These are phyloP conservation scores for Solanum clarkiae DNA, from an alignment of 257 asterid genomes.

Conservation along the genomic window DNA sequence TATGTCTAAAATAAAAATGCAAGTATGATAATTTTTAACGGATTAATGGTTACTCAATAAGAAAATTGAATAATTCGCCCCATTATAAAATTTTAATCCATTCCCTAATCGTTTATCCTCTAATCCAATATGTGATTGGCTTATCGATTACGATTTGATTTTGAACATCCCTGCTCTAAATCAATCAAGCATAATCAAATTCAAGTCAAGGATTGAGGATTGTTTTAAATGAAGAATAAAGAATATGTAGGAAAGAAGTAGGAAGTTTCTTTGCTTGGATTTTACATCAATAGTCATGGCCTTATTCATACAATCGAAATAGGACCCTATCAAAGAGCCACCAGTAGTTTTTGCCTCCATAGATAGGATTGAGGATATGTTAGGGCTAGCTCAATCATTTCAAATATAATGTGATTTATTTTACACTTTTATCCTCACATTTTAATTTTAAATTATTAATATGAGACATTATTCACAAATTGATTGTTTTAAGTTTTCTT, in stretches of 20 bases:
- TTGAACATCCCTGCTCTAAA: background rate
- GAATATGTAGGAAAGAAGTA: background rate
- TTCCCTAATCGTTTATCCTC: too few species aligned
- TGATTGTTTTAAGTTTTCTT: background rate
- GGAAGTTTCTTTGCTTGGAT: background rate
- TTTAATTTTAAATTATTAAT: background rate
- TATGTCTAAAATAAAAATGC: too few species aligned
- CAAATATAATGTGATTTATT: background rate
- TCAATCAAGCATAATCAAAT: background rate
- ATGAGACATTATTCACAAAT: background rate
- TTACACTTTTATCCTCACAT: background rate
- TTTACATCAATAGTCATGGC: background rate
- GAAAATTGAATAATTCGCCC: too few species aligned
- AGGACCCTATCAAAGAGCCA: background rate
- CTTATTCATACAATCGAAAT: background rate
- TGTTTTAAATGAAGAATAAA: background rate
- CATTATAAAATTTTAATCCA: too few species aligned
- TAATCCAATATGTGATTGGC: too few species aligned
- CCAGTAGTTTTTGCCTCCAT: background rate
- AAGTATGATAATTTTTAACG: too few species aligned
- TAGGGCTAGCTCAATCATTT: background rate
- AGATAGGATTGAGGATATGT: background rate
- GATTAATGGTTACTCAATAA: too few species aligned
- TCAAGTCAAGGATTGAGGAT: background rate
- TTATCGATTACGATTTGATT: too few species aligned